Percentiles rank a stretch among this genome's conserved stretches.
Evolutionary conservation across 257 asterid species (phyloP).

Genomic region (Solanum paucissectum): DNA sequence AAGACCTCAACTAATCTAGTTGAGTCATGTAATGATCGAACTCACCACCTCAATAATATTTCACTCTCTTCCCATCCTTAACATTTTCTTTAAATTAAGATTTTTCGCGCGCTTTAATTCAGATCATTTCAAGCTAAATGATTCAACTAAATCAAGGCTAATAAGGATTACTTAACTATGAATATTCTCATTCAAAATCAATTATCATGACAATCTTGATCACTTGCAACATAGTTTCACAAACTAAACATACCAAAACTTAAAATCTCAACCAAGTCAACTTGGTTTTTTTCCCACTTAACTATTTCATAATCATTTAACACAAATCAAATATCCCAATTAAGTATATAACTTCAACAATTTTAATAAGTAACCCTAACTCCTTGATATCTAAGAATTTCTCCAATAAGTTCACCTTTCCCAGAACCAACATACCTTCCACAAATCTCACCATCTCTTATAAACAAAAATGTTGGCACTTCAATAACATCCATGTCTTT

Average conservation of each 20-base stretch:
- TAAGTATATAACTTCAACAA: background rate
- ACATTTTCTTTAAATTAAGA: background rate
- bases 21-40: background rate
- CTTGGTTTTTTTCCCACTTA: background rate
- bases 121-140: background rate
- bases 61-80: background rate
- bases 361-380: slow-evolving; percentile 56
- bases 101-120: background rate
- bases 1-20: no score
- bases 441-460: slow-evolving; percentile 60
- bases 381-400: slow-evolving; percentile 86
- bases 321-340: background rate
- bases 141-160: background rate
- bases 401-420: slow-evolving; percentile 95
- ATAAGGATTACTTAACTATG: background rate
- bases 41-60: background rate
- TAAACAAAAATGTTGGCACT: slow-evolving; percentile 93
- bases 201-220: background rate
- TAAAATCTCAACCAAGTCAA: background rate
- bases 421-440: slow-evolving; percentile 98
- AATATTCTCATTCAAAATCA: background rate
- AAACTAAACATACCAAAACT: background rate
- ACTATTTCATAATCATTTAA: background rate
- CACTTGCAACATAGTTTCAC: background rate
- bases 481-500: slow-evolving; percentile 74